Evolutionary conservation across 495 filamentous ascomycete genomes (phyloP).

Genomic region (Penicillium angulare): DNA sequence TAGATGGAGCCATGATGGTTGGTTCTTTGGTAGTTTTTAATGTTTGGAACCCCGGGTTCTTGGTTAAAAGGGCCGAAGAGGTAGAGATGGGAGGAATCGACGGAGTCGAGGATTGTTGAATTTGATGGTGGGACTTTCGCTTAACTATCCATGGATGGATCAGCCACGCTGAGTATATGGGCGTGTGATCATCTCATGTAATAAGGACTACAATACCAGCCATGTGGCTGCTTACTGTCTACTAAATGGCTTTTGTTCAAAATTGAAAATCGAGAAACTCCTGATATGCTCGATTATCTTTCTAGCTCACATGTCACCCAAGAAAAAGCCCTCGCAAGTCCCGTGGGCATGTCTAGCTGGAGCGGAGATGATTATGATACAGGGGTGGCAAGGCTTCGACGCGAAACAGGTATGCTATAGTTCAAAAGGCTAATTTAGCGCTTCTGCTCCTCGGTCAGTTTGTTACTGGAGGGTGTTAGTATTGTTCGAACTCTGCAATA

Average conservation of each 20-base stretch:
- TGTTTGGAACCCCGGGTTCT: too few relatives aligned
- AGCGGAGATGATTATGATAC: slow-evolving; percentile 3
- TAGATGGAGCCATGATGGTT: too few relatives aligned
- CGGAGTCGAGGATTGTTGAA: too few relatives aligned
- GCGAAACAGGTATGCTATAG: not conserved
- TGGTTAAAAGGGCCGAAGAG: too few relatives aligned
- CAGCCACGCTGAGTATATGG: too few relatives aligned
- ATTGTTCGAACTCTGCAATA: not conserved
- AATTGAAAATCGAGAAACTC: slow-evolving; percentile 7
- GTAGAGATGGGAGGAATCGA: too few relatives aligned
- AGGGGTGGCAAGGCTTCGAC: not conserved
- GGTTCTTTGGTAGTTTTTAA: too few relatives aligned
- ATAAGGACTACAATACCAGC: too few relatives aligned
- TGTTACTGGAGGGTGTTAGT: slow-evolving; percentile 16
- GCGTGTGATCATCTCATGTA: not conserved
- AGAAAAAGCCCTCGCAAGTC: not conserved
- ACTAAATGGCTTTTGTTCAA: not conserved
- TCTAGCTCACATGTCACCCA: not conserved
- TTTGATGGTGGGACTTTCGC: too few relatives aligned
- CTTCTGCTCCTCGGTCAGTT: slow-evolving; percentile 20
- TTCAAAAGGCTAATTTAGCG: not conserved
- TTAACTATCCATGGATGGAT: too few relatives aligned
- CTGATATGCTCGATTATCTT: slow-evolving; percentile 11
- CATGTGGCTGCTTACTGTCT: not conserved
- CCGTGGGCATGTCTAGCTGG: not conserved